Evolutionary conservation across 2,329 filamentous ascomycete genomes (phyloP), one percentile per base, ranked within the genome.

Genomic region (Sarocladium brachiariae): DNA sequence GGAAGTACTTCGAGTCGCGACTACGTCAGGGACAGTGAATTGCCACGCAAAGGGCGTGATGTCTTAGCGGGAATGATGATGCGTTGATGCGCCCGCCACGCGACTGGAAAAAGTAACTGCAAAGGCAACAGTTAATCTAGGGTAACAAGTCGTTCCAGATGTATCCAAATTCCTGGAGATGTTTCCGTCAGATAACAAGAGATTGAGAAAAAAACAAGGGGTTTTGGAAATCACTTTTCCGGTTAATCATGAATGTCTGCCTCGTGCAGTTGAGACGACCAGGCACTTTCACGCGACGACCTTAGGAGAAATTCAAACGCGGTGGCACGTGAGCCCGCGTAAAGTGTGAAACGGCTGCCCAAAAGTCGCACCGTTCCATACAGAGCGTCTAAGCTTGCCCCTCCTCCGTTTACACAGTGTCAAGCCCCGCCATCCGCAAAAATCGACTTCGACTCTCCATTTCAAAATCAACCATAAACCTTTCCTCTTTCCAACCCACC

Each of bases 61-160:
- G 25, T 33, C 43, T 47, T 47, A 47, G 43, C 43, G 43, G 14
- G 27, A 19, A 4, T 25, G 43, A 47, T 47, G 43, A 47, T 47
- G 43, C 43, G 43, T 47, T 47, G 43, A 47, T 47, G 43, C 37
- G 37, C 34, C n/a, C 39, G 21, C 43, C 43, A 47, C 43, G 25
- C 19, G 43, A 45, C 16, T 8, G 21, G 39, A 45, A 49, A 49
- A 34, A 38, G 33, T 14, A 30, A 50, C 39, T 39, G 4, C 16
- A 49, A 16, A 24, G 18, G 31, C 23, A 27, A 25, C 18, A 21
- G 45, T 14, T 33, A 48, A n/a, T 4, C 16, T 11, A 23, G n/a
- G n/a, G 21, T 6, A 43, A n/a, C 41, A 43, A 43, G 19, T 43
- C 7, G 7, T 31, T 31, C 27, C 27, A n/a, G n/a, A n/a, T n/a